Base-by-base conservation (phyloP, 106 monocot genomes). In the Vanilla planifolia region DNA sequence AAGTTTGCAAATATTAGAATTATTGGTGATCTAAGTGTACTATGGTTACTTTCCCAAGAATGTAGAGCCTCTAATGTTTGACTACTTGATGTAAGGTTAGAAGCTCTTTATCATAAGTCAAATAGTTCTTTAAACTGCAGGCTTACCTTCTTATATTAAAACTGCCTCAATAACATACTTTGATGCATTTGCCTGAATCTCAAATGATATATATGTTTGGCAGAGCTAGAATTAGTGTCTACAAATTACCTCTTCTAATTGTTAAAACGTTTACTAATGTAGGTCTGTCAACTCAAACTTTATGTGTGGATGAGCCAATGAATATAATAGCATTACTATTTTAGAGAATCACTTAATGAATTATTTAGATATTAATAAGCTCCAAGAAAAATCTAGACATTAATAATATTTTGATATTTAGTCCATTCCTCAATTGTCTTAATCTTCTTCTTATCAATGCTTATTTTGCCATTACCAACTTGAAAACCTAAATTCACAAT, bases 21-120 rank as follows among this genome's bases (percentile, higher is more conserved):
- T 25, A 60, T 7, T 39, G 34, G 32, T 39, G 33, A 35, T 69
- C 36, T 8, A 22, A 55, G 25, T 70, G 62, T 1, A 70, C 34
- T 2, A 67, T 48, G 6, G 16, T 67, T 28, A 42, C 67, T 55
- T 55, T 67, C 14, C 53, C 42, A 6, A 56, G 22, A 2, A 63
- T 25, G 16, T 67, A 55, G 11, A 26, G 5, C 13, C 55, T n/a
- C 26, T 55, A 45, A 45, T 45, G 55, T 9, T 67, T 67, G 5
- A 67, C 55, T 1, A 8, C 41, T 43, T 67, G 41, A 22, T 56
- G 39, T 43, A 67, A 5, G 0, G 55, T 47, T 15, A 41, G 28
- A 13, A 70, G 29, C 34, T 70, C 70, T 36, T 56, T 61, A 15
- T 61, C 41, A 39, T 70, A 42, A 25, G 48, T 61, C 8, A 50